A percentile compares a stretch with the other conserved stretches of the same genome.
These are phyloP conservation scores for Akebia trifoliata DNA, from an alignment of 164 flowering plant genomes.

Conservation along the genomic window DNA sequence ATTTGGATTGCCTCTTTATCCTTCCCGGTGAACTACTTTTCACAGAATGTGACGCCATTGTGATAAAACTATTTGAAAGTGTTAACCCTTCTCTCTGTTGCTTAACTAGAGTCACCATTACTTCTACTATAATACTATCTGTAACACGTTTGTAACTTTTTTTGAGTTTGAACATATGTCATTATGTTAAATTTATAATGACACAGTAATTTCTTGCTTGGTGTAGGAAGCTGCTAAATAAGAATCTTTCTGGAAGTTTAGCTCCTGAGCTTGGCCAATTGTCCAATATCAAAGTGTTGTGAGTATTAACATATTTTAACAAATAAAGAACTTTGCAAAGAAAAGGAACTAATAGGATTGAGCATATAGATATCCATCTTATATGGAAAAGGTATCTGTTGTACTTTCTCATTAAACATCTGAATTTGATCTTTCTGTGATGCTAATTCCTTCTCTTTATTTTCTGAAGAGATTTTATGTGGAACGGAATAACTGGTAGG, in stretches of 20 bases:
- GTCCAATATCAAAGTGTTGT: conserved; percentile 45
- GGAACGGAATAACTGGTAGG: conserved; percentile 62
- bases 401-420: not conserved
- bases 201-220: not conserved
- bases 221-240: conserved; percentile 26
- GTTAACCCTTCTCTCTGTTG: not conserved
- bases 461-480: conserved; percentile 65
- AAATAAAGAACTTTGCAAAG: not conserved
- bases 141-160: not conserved
- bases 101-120: not conserved
- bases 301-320: conserved; percentile 22
- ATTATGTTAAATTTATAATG: not conserved
- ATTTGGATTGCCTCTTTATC: not conserved
- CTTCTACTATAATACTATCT: not conserved
- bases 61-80: not conserved
- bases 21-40: not conserved
- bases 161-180: not conserved
- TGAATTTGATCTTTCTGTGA: too few species aligned
- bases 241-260: conserved; percentile 61
- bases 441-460: conserved; percentile 1
- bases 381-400: not conserved
- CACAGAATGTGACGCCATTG: not conserved
- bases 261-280: conserved; percentile 61
- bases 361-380: not conserved
- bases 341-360: not conserved